Percentiles rank a stretch among this genome's conserved stretches.
These are phyloP conservation scores for Annulohypoxylon maeteangense DNA, from an alignment of 495 filamentous ascomycete species.

Conservation along the genomic window DNA sequence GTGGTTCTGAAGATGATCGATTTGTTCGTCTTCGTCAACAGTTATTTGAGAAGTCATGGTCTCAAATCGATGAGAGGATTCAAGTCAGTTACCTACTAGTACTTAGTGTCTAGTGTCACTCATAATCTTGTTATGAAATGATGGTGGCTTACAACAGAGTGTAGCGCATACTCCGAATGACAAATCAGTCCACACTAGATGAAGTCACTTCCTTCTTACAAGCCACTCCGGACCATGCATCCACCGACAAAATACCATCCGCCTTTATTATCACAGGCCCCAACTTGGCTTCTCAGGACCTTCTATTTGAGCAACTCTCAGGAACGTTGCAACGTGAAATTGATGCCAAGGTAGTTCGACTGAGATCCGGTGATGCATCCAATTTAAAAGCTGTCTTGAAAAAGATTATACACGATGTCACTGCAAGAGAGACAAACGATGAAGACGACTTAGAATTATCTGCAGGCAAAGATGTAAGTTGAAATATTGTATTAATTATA, in stretches of 20 bases:
- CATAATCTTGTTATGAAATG: conserved; percentile 6
- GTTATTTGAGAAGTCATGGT: conserved; percentile 75
- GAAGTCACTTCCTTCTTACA: conserved; percentile 74
- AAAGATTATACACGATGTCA: conserved; percentile 78
- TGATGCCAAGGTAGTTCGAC: conserved; percentile 68
- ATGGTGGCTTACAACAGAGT: conserved; percentile 15
- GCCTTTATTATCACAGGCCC: conserved; percentile 86
- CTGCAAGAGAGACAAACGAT: conserved; percentile 53
- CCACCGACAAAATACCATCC: conserved; percentile 70
- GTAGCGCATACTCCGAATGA: conserved; percentile 67
- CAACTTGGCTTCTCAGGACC: conserved; percentile 81
- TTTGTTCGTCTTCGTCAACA: conserved; percentile 66
- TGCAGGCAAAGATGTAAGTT: conserved; percentile 65
- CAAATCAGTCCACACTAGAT: conserved; percentile 68
- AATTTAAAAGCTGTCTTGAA: conserved; percentile 88
- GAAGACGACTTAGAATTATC: conserved; percentile 59
- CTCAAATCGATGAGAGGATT: conserved; percentile 71
- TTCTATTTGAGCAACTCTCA: conserved; percentile 76
- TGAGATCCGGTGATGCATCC: conserved; percentile 79
- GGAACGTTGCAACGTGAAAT: conserved; percentile 60
- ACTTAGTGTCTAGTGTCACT: background rate
- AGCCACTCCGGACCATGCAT: conserved; percentile 53
- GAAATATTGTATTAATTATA: background rate
- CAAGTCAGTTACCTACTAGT: conserved; percentile 66
- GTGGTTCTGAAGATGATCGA: conserved; percentile 67